These are phyloP conservation scores for Talaromyces proteolyticus DNA, from an alignment of 495 filamentous ascomycete species.

Conservation along the genomic window DNA sequence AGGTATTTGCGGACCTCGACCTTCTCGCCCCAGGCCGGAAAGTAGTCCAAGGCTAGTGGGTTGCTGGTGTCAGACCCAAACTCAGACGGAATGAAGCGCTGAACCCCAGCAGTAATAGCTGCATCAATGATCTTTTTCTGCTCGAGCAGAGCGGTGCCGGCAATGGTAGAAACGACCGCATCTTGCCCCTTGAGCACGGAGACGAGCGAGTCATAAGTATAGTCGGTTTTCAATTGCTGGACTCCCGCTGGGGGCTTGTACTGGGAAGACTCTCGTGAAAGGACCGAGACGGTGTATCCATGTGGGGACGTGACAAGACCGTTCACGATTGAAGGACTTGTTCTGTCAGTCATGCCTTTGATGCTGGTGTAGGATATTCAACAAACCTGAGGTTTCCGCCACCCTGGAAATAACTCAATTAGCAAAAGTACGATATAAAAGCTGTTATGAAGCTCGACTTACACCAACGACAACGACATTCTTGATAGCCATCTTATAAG, in stretches of 20 bases:
- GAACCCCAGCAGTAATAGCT: constrained; percentile 43
- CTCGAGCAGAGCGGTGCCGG: constrained; percentile 12
- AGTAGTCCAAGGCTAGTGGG: constrained; percentile 17
- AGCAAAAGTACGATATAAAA: not conserved
- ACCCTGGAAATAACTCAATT: not conserved
- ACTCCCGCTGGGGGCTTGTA: not conserved
- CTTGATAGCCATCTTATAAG: constrained; percentile 1
- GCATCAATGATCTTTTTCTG: constrained; percentile 46
- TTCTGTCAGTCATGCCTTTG: not conserved
- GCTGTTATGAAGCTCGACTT: not conserved
- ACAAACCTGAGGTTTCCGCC: constrained; percentile 4
- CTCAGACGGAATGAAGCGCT: constrained; percentile 48
- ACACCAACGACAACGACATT: constrained; percentile 1
- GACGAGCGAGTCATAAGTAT: constrained; percentile 10
- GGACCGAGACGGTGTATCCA: constrained; percentile 20
- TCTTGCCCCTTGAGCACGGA: constrained; percentile 25
- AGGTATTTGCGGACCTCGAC: constrained; percentile 35
- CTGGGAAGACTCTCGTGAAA: constrained; percentile 23
- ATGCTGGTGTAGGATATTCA: not conserved
- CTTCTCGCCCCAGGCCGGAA: constrained; percentile 29
- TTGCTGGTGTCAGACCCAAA: constrained; percentile 32
- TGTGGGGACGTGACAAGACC: constrained; percentile 1
- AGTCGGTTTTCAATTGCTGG: constrained; percentile 3
- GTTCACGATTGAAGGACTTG: constrained; percentile 1
- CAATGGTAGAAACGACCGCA: constrained; percentile 30